A percentile compares a stretch with the other conserved stretches of the same genome.
phyloP scores from a whole-genome alignment of 2,329 filamentous ascomycete species.

The Huntiella decipiens region DNA sequence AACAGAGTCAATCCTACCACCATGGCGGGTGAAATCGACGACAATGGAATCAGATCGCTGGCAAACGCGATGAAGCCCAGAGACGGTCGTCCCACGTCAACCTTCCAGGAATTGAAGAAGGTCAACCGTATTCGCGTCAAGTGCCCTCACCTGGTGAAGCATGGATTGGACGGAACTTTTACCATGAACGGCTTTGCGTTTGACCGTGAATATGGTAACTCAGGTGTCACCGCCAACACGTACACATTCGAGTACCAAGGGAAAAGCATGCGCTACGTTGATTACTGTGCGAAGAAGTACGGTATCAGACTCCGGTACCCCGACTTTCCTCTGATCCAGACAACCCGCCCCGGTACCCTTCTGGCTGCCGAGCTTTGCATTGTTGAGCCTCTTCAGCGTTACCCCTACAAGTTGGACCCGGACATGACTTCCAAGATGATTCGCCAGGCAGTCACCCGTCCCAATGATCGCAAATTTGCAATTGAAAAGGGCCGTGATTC shows the following conservation, averaged over 20 bases:
- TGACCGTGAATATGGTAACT: conserved; percentile 21
- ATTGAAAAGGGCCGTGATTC: conserved; percentile 50
- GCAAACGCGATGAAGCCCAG: background rate
- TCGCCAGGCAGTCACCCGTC: conserved; percentile 71
- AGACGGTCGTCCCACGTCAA: background rate
- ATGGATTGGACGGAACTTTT: conserved; percentile 30
- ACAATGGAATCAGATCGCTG: no score
- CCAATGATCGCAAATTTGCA: conserved; percentile 43
- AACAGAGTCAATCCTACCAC: no score
- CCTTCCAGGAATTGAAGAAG: conserved; percentile 31
- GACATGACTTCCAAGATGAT: conserved; percentile 71
- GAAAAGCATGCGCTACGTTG: conserved; percentile 26
- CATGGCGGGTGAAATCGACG: no score
- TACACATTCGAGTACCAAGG: conserved; percentile 36
- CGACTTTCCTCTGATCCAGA: conserved; percentile 37
- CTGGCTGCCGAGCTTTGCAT: conserved; percentile 45
- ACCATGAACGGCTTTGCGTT: conserved; percentile 33
- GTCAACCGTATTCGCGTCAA: conserved; percentile 36
- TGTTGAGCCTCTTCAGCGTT: conserved; percentile 36
- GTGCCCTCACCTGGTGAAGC: conserved; percentile 28
- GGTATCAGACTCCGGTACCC: conserved; percentile 27
- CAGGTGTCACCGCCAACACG: conserved; percentile 30
- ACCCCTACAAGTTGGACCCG: conserved; percentile 41
- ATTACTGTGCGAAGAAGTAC: conserved; percentile 41
- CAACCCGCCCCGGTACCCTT: conserved; percentile 27